A percentile compares a stretch with the other conserved stretches of the same genome.
phyloP scores from a whole-genome alignment of 2,329 filamentous ascomycete species.

The Hypoxylon rubiginosum region DNA sequence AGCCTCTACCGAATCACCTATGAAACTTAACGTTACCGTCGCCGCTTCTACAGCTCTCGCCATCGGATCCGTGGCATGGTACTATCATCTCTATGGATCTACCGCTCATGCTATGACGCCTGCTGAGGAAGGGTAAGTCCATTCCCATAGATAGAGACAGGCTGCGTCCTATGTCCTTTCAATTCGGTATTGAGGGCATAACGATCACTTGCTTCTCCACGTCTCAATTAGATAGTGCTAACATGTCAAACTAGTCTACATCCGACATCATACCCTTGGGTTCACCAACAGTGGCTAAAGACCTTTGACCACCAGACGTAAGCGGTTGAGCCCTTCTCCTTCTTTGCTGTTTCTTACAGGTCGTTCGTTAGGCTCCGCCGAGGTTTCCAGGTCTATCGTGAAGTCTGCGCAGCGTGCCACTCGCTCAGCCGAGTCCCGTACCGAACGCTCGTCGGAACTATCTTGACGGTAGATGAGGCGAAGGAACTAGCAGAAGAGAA shows the following conservation, averaged over 20 bases:
- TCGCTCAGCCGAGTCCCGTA: slow-evolving; percentile 95
- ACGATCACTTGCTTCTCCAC: slow-evolving; percentile 31
- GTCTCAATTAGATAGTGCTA: slow-evolving; percentile 31
- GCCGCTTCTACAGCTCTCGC: slow-evolving; percentile 88
- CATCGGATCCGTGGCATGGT: slow-evolving; percentile 93
- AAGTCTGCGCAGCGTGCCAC: slow-evolving; percentile 98
- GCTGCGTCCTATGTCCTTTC: slow-evolving; percentile 38
- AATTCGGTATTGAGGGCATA: slow-evolving; percentile 37
- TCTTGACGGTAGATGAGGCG: slow-evolving; percentile 97
- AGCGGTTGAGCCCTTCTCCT: slow-evolving; percentile 58
- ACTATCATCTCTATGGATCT: slow-evolving; percentile 95
- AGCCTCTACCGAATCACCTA: slow-evolving; percentile 79
- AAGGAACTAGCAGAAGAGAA: slow-evolving; percentile 98
- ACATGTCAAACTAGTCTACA: slow-evolving; percentile 76
- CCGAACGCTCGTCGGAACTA: slow-evolving; percentile 87
- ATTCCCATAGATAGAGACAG: slow-evolving; percentile 1
- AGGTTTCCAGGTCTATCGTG: slow-evolving; percentile 99
- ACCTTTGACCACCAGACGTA: slow-evolving; percentile 98
- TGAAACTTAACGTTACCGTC: slow-evolving; percentile 88
- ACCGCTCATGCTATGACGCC: slow-evolving; percentile 90
- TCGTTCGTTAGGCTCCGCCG: slow-evolving; percentile 84
- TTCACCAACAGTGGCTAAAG: slow-evolving; percentile 90
- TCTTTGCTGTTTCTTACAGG: slow-evolving; percentile 59
- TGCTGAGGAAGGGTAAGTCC: slow-evolving; percentile 96
- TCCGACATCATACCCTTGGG: slow-evolving; percentile 93